Conservation (phyloP, 1,284 basidiomycete genomes). For the Apiotrichum veenhuisii region DNA sequence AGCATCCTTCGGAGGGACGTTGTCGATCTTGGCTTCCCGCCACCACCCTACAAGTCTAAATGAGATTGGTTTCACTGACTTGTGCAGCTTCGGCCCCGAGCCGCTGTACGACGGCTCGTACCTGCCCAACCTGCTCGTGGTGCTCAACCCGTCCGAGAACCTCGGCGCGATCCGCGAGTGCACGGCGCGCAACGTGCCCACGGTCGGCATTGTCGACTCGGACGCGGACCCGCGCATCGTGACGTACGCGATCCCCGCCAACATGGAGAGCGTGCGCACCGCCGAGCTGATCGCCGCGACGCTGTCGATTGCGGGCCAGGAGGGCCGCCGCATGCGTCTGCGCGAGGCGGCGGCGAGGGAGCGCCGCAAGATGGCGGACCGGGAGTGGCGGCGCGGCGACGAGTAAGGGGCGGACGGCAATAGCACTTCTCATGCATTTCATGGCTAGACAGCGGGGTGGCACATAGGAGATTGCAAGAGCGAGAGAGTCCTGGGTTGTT, state of each 20-base stretch:
- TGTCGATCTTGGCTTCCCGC: too few species aligned
- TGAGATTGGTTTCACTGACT: too few species aligned
- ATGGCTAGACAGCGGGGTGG: background rate
- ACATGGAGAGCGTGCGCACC: constrained; percentile 72
- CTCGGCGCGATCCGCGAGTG: constrained; percentile 80
- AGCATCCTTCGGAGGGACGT: too few species aligned
- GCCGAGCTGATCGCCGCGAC: constrained; percentile 88
- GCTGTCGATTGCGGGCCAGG: constrained; percentile 83
- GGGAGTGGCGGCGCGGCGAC: constrained; percentile 3
- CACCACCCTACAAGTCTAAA: background rate
- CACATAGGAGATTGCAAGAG: too few species aligned
- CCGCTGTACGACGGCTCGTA: constrained; percentile 60
- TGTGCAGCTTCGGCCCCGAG: constrained; percentile 58
- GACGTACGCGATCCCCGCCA: constrained; percentile 97
- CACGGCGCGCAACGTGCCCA: constrained; percentile 75
- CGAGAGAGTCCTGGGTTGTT: too few species aligned
- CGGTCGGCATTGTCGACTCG: constrained; percentile 86
- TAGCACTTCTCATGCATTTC: constrained; percentile 5
- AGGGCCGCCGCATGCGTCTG: constrained; percentile 55
- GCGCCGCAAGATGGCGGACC: constrained; percentile 1
- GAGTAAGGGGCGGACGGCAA: too few species aligned
- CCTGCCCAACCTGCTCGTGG: constrained; percentile 78
- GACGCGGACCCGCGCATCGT: constrained; percentile 94
- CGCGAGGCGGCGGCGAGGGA: constrained; percentile 1
- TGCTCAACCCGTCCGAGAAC: constrained; percentile 84